Percentiles rank a stretch among this genome's conserved stretches.
Conservation (phyloP, 1,284 basidiomycete species). For the Mycosarcoma mackinlayi region DNA sequence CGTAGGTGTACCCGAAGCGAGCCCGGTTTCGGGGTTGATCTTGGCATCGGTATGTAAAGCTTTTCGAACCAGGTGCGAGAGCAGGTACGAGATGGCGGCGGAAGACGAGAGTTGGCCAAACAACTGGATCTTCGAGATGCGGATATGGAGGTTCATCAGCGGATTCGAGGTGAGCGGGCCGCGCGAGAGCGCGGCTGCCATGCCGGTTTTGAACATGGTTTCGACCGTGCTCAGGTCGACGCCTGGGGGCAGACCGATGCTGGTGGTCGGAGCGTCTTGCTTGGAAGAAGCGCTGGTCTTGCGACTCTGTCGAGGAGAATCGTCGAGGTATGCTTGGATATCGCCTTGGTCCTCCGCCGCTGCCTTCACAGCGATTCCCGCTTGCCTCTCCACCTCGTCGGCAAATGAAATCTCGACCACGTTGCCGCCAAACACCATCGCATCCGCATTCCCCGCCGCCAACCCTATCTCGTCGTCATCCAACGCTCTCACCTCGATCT, state of each 20-base stretch:
- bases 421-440: constrained; percentile 49
- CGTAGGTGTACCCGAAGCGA: not conserved
- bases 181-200: constrained; percentile 55
- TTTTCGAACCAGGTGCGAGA: constrained; percentile 46
- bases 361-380: not conserved
- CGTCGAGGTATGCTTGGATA: constrained; percentile 24
- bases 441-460: constrained; percentile 13
- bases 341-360: constrained; percentile 17
- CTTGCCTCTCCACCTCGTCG: not conserved
- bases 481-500: constrained; percentile 39
- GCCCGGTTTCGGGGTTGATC: constrained; percentile 13
- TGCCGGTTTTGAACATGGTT: constrained; percentile 37
- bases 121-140: constrained; percentile 37
- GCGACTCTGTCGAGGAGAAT: constrained; percentile 4
- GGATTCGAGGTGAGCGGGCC: constrained; percentile 63
- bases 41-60: constrained; percentile 34
- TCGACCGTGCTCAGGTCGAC: constrained; percentile 32
- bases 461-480: constrained; percentile 29
- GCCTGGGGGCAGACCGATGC: constrained; percentile 7
- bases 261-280: not conserved
- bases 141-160: constrained; percentile 49
- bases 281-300: constrained; percentile 1
- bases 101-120: constrained; percentile 56
- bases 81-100: constrained; percentile 48
- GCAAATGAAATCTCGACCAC: constrained; percentile 41